Evolutionary conservation across 2,329 filamentous ascomycete species (phyloP).

Genomic region (Neofusicoccum kwambonambiense): DNA sequence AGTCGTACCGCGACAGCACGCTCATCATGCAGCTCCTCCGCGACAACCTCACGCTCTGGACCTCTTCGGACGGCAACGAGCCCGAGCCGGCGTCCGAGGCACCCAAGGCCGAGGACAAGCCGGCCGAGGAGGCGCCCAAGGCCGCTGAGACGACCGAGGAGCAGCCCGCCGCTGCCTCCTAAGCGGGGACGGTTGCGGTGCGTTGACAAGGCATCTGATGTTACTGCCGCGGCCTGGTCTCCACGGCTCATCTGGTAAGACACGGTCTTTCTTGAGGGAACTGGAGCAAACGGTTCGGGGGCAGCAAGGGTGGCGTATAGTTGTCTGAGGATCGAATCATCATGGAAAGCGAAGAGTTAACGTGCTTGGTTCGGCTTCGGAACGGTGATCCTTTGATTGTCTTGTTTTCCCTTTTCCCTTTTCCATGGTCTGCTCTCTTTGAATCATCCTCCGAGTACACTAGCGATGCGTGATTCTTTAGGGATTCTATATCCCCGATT

Average conservation of each 20-base stretch:
- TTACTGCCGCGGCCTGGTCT: slow-evolving; percentile 13
- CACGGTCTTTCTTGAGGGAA: slow-evolving; percentile 13
- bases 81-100: slow-evolving; percentile 55
- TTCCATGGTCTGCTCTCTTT: slow-evolving; percentile 17
- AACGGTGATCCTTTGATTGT: slow-evolving; percentile 19
- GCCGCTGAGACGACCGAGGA: slow-evolving; percentile 41
- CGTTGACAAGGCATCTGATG: slow-evolving; percentile 12
- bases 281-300: slow-evolving; percentile 17
- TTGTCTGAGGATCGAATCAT: slow-evolving; percentile 20
- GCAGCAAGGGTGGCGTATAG: slow-evolving; percentile 19
- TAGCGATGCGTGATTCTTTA: slow-evolving; percentile 17
- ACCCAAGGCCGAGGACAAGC: slow-evolving; percentile 45
- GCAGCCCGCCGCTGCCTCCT: slow-evolving; percentile 14
- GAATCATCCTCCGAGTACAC: slow-evolving; percentile 18
- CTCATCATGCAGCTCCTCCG: slow-evolving; percentile 98
- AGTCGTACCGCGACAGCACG: slow-evolving; percentile 99
- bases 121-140: slow-evolving; percentile 47
- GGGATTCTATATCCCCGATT: slow-evolving; percentile 15
- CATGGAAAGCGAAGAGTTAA: slow-evolving; percentile 18
- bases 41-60: slow-evolving; percentile 99
- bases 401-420: slow-evolving; percentile 16
- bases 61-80: slow-evolving; percentile 90
- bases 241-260: slow-evolving; percentile 17
- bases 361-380: slow-evolving; percentile 18
- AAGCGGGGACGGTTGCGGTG: slow-evolving; percentile 3